phyloP scores from a whole-genome alignment of 2,329 filamentous ascomycete genomes.

The Chlorencoelia australis region DNA sequence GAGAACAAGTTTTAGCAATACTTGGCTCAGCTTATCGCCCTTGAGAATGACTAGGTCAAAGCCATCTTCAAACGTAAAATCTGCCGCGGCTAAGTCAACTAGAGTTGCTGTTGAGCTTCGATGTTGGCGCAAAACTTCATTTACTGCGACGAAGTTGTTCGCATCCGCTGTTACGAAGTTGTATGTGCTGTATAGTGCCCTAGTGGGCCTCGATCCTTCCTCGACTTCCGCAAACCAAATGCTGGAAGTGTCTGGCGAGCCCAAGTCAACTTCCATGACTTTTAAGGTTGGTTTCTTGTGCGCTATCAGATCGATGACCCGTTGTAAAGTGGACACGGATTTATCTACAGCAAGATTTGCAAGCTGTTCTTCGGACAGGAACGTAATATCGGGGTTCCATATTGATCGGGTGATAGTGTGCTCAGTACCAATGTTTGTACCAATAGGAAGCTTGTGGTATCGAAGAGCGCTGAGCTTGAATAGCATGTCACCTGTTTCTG shows the following conservation, averaged over 20 bases:
- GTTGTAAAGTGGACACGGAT: not conserved
- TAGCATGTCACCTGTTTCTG: constrained; percentile 13
- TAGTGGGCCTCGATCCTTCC: constrained; percentile 8
- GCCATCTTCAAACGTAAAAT: constrained; percentile 1
- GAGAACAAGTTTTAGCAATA: not conserved
- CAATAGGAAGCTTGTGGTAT: constrained; percentile 9
- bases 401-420: constrained; percentile 4
- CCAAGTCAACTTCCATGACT: constrained; percentile 27
- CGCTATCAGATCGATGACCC: constrained; percentile 27
- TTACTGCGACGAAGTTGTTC: constrained; percentile 7
- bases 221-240: constrained; percentile 22
- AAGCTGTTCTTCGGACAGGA: constrained; percentile 9
- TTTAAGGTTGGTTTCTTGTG: constrained; percentile 28
- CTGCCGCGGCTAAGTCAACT: constrained; percentile 1
- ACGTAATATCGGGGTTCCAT: constrained; percentile 19
- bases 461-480: constrained; percentile 16
- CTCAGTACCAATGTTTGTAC: not conserved
- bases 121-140: constrained; percentile 5
- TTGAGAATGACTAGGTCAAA: constrained; percentile 10
- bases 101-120: constrained; percentile 1
- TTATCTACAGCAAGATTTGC: not conserved
- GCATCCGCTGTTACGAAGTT: constrained; percentile 8
- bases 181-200: constrained; percentile 5
- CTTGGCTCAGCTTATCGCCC: constrained; percentile 1
- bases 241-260: constrained; percentile 14